phyloP scores from a whole-genome alignment of 2,329 filamentous ascomycete species.

The Furcasterigmium furcatum region DNA sequence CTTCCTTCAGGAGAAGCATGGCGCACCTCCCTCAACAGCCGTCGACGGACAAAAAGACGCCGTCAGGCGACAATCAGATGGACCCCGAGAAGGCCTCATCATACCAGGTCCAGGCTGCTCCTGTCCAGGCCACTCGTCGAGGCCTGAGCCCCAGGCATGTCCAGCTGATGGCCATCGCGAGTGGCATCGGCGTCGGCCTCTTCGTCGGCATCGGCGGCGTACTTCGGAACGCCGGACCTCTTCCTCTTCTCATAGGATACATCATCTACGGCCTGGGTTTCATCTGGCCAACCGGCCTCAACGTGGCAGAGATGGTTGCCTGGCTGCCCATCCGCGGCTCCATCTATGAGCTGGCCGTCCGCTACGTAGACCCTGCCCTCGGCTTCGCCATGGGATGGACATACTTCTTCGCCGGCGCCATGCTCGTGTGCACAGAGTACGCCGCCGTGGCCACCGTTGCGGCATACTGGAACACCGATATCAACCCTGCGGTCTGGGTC shows the following conservation, averaged over 20 bases:
- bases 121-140: too few relatives aligned
- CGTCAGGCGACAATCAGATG: too few relatives aligned
- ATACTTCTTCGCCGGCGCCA: constrained; percentile 40
- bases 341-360: constrained; percentile 61
- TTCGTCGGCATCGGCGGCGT: constrained; percentile 62
- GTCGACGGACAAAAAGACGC: too few relatives aligned
- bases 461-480: constrained; percentile 9
- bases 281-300: constrained; percentile 51
- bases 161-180: constrained; percentile 56
- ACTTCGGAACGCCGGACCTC: constrained; percentile 36
- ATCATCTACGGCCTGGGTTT: constrained; percentile 50
- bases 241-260: constrained; percentile 56
- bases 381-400: constrained; percentile 51
- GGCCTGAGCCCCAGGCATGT: constrained; percentile 50
- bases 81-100: too few relatives aligned
- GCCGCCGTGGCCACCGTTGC: constrained; percentile 32
- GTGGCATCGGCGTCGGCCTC: constrained; percentile 54
- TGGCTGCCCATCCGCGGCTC: constrained; percentile 61
- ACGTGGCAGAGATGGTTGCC: constrained; percentile 61
- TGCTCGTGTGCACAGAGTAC: constrained; percentile 40
- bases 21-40: too few relatives aligned
- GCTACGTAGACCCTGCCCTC: constrained; percentile 64
- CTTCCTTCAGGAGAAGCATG: too few relatives aligned
- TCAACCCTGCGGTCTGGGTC: constrained; percentile 7
- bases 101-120: too few relatives aligned